phyloP scores from a whole-genome alignment of 1,284 basidiomycete genomes.

The Rhizopogon parksii region DNA sequence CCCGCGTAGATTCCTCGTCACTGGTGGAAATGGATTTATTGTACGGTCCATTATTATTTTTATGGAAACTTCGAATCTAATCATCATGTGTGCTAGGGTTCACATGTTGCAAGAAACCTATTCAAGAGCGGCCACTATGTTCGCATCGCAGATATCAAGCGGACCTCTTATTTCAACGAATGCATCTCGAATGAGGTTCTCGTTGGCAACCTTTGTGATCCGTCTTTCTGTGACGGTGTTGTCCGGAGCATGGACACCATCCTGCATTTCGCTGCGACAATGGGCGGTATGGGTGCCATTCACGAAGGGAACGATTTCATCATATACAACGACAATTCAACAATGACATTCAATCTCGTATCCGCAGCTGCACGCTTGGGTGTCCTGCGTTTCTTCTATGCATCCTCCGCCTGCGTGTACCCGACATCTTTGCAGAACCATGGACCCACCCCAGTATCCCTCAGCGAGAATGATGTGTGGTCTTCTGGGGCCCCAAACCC shows the following conservation, averaged over 20 bases:
- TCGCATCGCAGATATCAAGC: constrained; percentile 38
- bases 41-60: constrained; percentile 28
- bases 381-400: constrained; percentile 43
- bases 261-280: constrained; percentile 52
- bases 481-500: constrained; percentile 31
- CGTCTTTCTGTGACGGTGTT: constrained; percentile 30
- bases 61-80: not conserved
- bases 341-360: constrained; percentile 44
- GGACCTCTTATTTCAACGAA: constrained; percentile 22
- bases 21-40: constrained; percentile 53
- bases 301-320: constrained; percentile 41
- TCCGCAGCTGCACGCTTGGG: constrained; percentile 31
- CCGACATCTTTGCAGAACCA: constrained; percentile 37
- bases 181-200: constrained; percentile 32
- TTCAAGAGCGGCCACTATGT: constrained; percentile 28
- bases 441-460: constrained; percentile 31
- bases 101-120: constrained; percentile 41
- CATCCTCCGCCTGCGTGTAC: constrained; percentile 57
- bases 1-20: constrained; percentile 34
- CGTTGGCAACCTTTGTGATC: constrained; percentile 42
- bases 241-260: constrained; percentile 37
- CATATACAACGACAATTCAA: constrained; percentile 45
- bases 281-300: constrained; percentile 60
- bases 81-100: constrained; percentile 35
- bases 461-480: constrained; percentile 43